A percentile compares a stretch with the other conserved stretches of the same genome.
Evolutionary conservation across 768 basidiomycete genomes (phyloP).

Genomic region (Psilocybe subaeruginosa): DNA sequence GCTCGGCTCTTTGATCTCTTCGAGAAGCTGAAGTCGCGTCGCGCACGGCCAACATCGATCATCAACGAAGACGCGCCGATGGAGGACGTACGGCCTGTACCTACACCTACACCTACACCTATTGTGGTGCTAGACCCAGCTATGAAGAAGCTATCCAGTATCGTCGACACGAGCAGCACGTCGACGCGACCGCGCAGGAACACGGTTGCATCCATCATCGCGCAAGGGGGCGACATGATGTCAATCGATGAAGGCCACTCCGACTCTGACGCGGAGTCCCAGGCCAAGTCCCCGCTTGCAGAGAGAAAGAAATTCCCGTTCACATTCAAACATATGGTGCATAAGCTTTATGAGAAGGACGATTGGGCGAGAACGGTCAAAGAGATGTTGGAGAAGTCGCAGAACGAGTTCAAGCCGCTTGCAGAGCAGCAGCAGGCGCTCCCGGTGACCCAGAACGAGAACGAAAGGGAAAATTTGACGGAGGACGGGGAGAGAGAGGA

Average conservation of each 20-base stretch:
- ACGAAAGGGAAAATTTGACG: slow-evolving; percentile 21
- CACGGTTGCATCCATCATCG: slow-evolving; percentile 25
- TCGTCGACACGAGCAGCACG: slow-evolving; percentile 18
- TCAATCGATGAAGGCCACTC: slow-evolving; percentile 7
- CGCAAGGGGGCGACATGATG: slow-evolving; percentile 15
- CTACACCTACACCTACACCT: slow-evolving; percentile 15
- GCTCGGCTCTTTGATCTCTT: slow-evolving; percentile 56
- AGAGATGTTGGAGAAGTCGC: slow-evolving; percentile 53
- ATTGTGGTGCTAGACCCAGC: slow-evolving; percentile 22
- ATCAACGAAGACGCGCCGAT: slow-evolving; percentile 20
- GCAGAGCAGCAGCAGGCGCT: slow-evolving; percentile 35
- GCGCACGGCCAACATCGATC: slow-evolving; percentile 34
- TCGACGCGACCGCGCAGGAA: slow-evolving; percentile 25
- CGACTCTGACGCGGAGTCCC: slow-evolving; percentile 26
- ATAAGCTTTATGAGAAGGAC: slow-evolving; percentile 63
- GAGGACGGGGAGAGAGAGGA: slow-evolving; percentile 8
- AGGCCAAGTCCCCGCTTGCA: slow-evolving; percentile 45
- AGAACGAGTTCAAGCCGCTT: slow-evolving; percentile 58
- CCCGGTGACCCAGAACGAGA: not conserved
- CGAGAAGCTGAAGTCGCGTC: slow-evolving; percentile 52
- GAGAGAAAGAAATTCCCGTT: slow-evolving; percentile 50
- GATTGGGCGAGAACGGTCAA: slow-evolving; percentile 63
- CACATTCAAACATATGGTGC: slow-evolving; percentile 69
- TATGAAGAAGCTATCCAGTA: slow-evolving; percentile 33
- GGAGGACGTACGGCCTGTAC: not conserved